phyloP scores from a whole-genome alignment of 2,329 filamentous ascomycete species.

The Dothideomycetes sp. region DNA sequence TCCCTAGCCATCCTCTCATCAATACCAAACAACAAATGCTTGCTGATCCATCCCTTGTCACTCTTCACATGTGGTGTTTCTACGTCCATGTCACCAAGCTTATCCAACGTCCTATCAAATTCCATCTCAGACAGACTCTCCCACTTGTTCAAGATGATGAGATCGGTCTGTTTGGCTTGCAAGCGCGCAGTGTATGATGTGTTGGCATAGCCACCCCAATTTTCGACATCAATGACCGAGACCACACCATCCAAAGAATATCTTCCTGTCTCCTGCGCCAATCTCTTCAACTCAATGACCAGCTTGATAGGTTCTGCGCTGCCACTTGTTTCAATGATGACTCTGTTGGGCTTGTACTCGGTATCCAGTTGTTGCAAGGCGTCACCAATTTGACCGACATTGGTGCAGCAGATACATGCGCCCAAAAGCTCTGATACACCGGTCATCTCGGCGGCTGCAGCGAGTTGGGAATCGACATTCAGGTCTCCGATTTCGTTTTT shows the following conservation, averaged over 20 bases:
- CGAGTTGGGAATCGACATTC: slow-evolving; percentile 86
- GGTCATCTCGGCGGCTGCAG: slow-evolving; percentile 69
- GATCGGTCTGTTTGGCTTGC: slow-evolving; percentile 81
- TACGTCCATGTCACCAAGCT: slow-evolving; percentile 70
- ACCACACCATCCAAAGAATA: slow-evolving; percentile 82
- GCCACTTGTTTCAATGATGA: slow-evolving; percentile 89
- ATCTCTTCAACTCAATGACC: slow-evolving; percentile 78
- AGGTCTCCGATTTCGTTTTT: slow-evolving; percentile 98
- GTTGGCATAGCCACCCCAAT: slow-evolving; percentile 88
- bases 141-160: slow-evolving; percentile 93
- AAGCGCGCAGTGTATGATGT: slow-evolving; percentile 81
- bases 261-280: slow-evolving; percentile 57
- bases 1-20: slow-evolving; percentile 66
- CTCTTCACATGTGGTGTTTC: slow-evolving; percentile 75
- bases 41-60: slow-evolving; percentile 66
- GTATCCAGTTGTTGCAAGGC: slow-evolving; percentile 66
- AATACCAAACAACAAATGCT: slow-evolving; percentile 74
- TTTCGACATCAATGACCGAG: slow-evolving; percentile 86
- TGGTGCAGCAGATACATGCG: slow-evolving; percentile 97
- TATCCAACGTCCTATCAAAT: slow-evolving; percentile 69
- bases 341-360: slow-evolving; percentile 60
- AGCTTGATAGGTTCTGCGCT: slow-evolving; percentile 75
- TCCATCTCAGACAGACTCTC: slow-evolving; percentile 63
- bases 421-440: slow-evolving; percentile 90
- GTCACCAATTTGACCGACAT: slow-evolving; percentile 79